These are phyloP conservation scores for Novymonas esmeraldas DNA, from an alignment of 208 protist species.

Conservation along the genomic window DNA sequence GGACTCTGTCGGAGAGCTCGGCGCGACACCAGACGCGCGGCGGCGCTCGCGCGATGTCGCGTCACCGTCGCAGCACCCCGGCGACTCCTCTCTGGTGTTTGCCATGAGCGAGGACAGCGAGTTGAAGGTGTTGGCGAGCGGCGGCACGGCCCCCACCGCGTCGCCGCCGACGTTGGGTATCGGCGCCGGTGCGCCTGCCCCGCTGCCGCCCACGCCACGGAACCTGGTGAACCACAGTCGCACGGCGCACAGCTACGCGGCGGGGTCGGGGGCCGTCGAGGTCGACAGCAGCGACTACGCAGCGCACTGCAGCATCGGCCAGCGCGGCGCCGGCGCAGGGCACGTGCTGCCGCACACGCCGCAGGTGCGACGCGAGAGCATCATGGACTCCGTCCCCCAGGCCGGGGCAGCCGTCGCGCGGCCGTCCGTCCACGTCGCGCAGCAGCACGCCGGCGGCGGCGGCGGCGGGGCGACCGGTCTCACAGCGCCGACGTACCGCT, in stretches of 20 bases:
- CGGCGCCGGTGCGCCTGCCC: background rate
- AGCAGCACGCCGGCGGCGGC: background rate
- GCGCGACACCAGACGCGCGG: constrained; percentile 8
- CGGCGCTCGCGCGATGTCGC: constrained; percentile 1
- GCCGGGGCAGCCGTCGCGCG: constrained; percentile 1
- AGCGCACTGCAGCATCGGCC: background rate
- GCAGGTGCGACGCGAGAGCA: constrained; percentile 5
- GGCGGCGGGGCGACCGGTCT: background rate
- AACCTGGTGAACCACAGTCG: background rate
- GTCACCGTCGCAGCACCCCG: constrained; percentile 15
- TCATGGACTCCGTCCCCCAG: background rate
- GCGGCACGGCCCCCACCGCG: constrained; percentile 3
- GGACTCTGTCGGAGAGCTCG: background rate
- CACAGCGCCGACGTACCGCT: constrained; percentile 14
- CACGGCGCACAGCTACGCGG: background rate
- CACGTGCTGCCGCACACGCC: constrained; percentile 30
- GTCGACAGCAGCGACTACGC: constrained; percentile 3
- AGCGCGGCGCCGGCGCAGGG: background rate
- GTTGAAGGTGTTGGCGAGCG: constrained; percentile 37
- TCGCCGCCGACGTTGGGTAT: background rate
- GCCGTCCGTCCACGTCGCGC: constrained; percentile 19
- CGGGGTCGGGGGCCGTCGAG: background rate
- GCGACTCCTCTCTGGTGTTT: constrained; percentile 32
- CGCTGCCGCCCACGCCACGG: background rate
- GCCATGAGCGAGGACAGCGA: constrained; percentile 42